Evolutionary conservation across 129 eudicot genomes (phyloP), one percentile per base, ranked within the genome.

Genomic region (Logfia minima): DNA sequence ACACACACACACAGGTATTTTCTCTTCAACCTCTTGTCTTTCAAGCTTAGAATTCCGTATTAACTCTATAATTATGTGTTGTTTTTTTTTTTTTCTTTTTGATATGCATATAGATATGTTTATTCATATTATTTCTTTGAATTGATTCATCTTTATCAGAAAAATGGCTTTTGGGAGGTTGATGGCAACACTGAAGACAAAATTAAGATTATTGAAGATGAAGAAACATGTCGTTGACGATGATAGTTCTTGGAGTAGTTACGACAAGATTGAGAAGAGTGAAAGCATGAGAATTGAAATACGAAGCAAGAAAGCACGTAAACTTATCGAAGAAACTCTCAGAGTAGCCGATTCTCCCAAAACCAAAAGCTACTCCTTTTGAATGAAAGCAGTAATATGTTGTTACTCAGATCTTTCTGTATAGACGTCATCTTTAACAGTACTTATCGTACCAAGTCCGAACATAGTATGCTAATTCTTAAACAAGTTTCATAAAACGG

Each of bases 281-380:
- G 93, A 88, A 64, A 88, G 93, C 81, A 88, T 88, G 93, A 86
- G 93, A 72, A 43, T 88, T 26, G 93, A 88, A 69, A 81, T 88
- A 14, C 79, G 85, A 56, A 88, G 93, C 83, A 84, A 79, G 70
- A 88, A 84, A 78, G 93, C 93, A 35, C 81, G 88, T 2, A 83
- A 81, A 82, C 83, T 88, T 43, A 86, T 88, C 19, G 83, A 88
- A 64, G 79, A 88, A 76, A 88, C 93, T 75, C 90, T 88, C 31
- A 79, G 56, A 68, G 79, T 88, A 68, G 93, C 93, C 13, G 93
- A 86, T 85, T 86, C 86, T 64, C 90, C 90, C n/a, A 83, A 62
- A 53, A 70, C 87, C 28, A 77, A 83, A 80, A 70, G 81, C 66
- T 83, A 77, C 79, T 78, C 87, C 7, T 83, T 86, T 63, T 86